These are phyloP conservation scores for Sphaerulina vaccinii DNA, from an alignment of 2,329 filamentous ascomycete species.

Conservation along the genomic window DNA sequence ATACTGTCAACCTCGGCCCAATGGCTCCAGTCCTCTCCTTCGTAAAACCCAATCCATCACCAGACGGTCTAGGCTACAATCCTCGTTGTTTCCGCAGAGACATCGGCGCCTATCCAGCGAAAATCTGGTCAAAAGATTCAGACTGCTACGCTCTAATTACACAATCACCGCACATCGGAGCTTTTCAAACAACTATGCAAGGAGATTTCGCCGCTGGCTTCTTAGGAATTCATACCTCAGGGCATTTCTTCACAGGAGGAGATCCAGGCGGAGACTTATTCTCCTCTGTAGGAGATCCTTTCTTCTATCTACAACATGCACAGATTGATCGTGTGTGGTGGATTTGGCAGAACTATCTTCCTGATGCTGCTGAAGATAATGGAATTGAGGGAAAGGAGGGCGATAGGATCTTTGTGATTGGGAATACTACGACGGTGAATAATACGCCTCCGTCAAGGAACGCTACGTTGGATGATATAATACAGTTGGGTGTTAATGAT, in stretches of 20 bases:
- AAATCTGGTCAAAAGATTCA: conserved; percentile 17
- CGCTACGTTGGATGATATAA: conserved; percentile 22
- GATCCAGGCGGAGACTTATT: conserved; percentile 42
- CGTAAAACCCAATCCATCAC: conserved; percentile 24
- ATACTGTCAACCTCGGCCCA: conserved; percentile 26
- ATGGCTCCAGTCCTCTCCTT: conserved; percentile 18
- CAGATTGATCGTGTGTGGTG: conserved; percentile 48
- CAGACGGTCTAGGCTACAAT: conserved; percentile 27
- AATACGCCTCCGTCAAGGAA: conserved; percentile 20
- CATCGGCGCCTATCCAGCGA: conserved; percentile 6
- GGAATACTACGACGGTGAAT: conserved; percentile 17
- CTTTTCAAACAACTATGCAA: conserved; percentile 22
- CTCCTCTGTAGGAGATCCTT: conserved; percentile 47
- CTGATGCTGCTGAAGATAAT: conserved; percentile 37
- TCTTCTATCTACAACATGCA: conserved; percentile 51
- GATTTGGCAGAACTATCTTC: conserved; percentile 50
- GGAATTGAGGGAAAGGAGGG: conserved; percentile 30
- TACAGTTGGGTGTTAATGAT: conserved; percentile 21
- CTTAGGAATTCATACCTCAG: conserved; percentile 41
- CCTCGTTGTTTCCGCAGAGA: conserved; percentile 24
- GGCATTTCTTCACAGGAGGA: conserved; percentile 48
- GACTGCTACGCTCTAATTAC: conserved; percentile 19
- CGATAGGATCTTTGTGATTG: conserved; percentile 12
- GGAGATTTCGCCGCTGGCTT: conserved; percentile 15
- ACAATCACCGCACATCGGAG: conserved; percentile 11